These are phyloP conservation scores for Tylopilus sp. DNA, from an alignment of 1,284 basidiomycete species.

Conservation along the genomic window DNA sequence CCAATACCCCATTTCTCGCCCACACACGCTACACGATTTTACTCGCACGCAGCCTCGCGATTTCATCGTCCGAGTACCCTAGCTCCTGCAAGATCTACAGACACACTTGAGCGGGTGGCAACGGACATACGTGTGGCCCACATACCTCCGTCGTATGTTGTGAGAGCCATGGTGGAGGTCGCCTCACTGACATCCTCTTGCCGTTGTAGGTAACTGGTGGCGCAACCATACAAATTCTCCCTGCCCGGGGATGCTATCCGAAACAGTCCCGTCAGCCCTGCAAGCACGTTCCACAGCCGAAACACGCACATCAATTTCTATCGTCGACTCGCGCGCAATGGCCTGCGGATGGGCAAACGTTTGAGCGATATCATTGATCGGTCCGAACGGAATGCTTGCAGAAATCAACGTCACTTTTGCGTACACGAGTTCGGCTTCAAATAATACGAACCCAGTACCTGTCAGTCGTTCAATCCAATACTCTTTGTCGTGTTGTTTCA, in stretches of 20 bases:
- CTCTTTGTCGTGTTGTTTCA: slow-evolving; percentile 55
- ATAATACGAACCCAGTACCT: slow-evolving; percentile 62
- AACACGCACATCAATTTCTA: slow-evolving; percentile 55
- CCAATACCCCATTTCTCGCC: slow-evolving; percentile 23
- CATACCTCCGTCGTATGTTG: slow-evolving; percentile 76
- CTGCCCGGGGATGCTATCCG: slow-evolving; percentile 66
- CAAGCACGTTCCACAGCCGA: slow-evolving; percentile 13
- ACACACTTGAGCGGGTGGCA: slow-evolving; percentile 4
- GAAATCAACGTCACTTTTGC: slow-evolving; percentile 9
- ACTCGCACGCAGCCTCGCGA: slow-evolving; percentile 48
- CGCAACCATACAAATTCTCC: slow-evolving; percentile 80
- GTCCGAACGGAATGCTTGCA: slow-evolving; percentile 79
- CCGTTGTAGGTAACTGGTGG: slow-evolving; percentile 89
- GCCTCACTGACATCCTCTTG: slow-evolving; percentile 65
- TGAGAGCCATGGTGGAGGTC: slow-evolving; percentile 79
- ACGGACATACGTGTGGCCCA: slow-evolving; percentile 10
- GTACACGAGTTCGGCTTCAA: slow-evolving; percentile 5
- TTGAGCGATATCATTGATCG: slow-evolving; percentile 87
- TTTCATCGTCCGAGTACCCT: slow-evolving; percentile 57
- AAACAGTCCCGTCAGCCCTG: slow-evolving; percentile 8
- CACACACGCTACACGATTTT: slow-evolving; percentile 46
- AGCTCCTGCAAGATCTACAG: slow-evolving; percentile 62
- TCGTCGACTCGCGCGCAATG: slow-evolving; percentile 54
- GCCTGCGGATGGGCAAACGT: slow-evolving; percentile 92
- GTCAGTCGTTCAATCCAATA: slow-evolving; percentile 73